Percentiles rank a stretch among this genome's conserved stretches.
phyloP scores from a whole-genome alignment of 108 stramenopile species.

The Cylindrotheca fusiformis region DNA sequence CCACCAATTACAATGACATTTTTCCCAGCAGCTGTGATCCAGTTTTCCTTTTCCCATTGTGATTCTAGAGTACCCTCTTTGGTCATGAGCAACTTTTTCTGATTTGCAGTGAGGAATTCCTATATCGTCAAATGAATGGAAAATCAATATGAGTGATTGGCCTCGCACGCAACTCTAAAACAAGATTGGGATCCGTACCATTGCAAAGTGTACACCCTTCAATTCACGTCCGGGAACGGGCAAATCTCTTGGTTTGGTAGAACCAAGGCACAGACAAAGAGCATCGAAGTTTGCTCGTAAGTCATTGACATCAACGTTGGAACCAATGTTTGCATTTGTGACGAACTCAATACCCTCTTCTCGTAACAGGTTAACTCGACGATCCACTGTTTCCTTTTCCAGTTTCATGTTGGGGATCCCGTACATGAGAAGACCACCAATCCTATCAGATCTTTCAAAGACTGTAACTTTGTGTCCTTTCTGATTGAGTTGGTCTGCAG shows the following conservation, averaged over 20 bases:
- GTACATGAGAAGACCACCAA: constrained; percentile 97
- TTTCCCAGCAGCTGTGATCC: constrained; percentile 95
- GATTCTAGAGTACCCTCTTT: constrained; percentile 92
- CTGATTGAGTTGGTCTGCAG: constrained; percentile 94
- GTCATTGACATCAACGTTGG: constrained; percentile 90
- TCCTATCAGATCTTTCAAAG: constrained; percentile 91
- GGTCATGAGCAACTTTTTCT: constrained; percentile 94
- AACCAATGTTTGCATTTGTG: constrained; percentile 91
- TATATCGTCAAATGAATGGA: constrained; percentile 25
- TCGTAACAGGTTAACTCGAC: constrained; percentile 88
- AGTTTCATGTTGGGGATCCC: constrained; percentile 99
- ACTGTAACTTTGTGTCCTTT: constrained; percentile 97
- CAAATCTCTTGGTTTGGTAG: constrained; percentile 95
- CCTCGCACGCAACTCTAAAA: background rate
- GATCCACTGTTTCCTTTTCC: constrained; percentile 94
- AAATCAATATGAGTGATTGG: background rate
- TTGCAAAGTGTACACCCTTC: constrained; percentile 91
- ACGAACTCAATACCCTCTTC: constrained; percentile 97
- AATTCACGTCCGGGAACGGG: constrained; percentile 91
- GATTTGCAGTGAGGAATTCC: constrained; percentile 96
- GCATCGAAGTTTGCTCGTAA: constrained; percentile 86
- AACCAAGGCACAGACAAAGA: constrained; percentile 83
- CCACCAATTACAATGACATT: constrained; percentile 99
- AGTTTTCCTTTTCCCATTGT: constrained; percentile 88
- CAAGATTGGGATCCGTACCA: constrained; percentile 45